Conservation (phyloP, 768 basidiomycete species). For the Serendipita indica region DNA sequence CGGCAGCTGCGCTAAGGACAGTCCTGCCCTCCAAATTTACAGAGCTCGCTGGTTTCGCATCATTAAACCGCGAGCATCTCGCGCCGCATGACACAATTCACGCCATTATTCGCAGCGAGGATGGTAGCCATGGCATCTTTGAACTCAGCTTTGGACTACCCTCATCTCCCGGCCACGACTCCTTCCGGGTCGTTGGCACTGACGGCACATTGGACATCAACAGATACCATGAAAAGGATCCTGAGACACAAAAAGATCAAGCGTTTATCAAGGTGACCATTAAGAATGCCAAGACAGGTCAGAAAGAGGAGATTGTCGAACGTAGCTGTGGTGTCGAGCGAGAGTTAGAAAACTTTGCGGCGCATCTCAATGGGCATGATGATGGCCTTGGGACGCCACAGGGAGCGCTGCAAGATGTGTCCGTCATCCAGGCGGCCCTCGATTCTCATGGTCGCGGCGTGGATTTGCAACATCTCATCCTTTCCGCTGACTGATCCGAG, state of each 20-base stretch:
- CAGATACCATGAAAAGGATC: constrained; percentile 23
- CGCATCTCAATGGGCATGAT: constrained; percentile 37
- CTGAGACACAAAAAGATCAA: constrained; percentile 8
- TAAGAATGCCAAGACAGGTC: constrained; percentile 23
- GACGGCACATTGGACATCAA: constrained; percentile 39
- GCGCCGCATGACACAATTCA: constrained; percentile 69
- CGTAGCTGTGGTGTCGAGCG: constrained; percentile 35
- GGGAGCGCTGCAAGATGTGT: constrained; percentile 57
- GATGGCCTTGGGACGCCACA: constrained; percentile 41
- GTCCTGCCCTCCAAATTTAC: constrained; percentile 40
- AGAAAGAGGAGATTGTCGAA: constrained; percentile 33
- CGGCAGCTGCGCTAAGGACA: constrained; percentile 44
- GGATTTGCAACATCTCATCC: constrained; percentile 31
- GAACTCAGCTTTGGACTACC: constrained; percentile 42
- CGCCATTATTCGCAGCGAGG: constrained; percentile 31
- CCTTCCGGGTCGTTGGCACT: constrained; percentile 43
- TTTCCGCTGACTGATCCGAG: too few relatives aligned
- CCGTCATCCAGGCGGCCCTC: constrained; percentile 63
- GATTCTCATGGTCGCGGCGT: constrained; percentile 47
- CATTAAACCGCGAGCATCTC: constrained; percentile 56
- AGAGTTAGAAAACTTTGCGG: constrained; percentile 47
- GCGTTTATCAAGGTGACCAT: constrained; percentile 27
- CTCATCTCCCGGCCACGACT: constrained; percentile 7
- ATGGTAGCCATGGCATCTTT: constrained; percentile 43
- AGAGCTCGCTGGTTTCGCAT: constrained; percentile 47